Conservation (phyloP, 495 filamentous ascomycete species). For the Corynascus novoguineensis region DNA sequence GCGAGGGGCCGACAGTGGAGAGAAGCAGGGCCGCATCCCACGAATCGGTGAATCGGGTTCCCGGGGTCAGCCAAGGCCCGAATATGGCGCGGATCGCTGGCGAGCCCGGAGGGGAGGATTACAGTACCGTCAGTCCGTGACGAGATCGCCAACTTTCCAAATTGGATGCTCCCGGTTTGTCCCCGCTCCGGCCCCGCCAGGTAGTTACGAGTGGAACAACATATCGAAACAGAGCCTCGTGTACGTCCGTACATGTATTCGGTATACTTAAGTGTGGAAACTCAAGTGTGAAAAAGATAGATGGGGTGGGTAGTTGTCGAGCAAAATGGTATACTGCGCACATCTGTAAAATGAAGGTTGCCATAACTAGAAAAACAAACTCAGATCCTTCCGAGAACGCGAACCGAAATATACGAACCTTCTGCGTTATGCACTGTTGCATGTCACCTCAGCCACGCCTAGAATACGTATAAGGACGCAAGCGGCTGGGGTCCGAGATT, state of each 20-base stretch:
- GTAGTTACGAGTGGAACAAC: too few relatives aligned
- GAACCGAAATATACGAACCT: not conserved
- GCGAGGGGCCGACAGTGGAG: not conserved
- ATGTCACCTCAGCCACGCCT: not conserved
- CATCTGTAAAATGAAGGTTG: too few relatives aligned
- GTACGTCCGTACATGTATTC: too few relatives aligned
- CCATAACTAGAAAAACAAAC: not conserved
- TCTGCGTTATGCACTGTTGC: not conserved
- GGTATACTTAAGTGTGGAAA: too few relatives aligned
- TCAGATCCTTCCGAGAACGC: not conserved
- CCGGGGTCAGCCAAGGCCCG: conserved; percentile 14
- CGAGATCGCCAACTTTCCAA: conserved; percentile 13
- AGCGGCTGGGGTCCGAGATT: conserved; percentile 1
- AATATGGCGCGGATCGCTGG: conserved; percentile 4
- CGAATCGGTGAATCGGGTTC: conserved; percentile 2
- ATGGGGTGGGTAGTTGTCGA: too few relatives aligned
- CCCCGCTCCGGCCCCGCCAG: conserved; percentile 10
- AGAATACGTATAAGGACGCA: not conserved
- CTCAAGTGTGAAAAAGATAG: too few relatives aligned
- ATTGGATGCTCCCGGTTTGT: conserved; percentile 6
- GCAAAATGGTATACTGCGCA: too few relatives aligned
- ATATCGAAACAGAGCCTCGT: too few relatives aligned
- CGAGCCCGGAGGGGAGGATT: not conserved
- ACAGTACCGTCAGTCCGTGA: conserved; percentile 3
- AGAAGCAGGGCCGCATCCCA: not conserved